phyloP scores from a whole-genome alignment of 2,329 filamentous ascomycete genomes.

The Didymella sp. region DNA sequence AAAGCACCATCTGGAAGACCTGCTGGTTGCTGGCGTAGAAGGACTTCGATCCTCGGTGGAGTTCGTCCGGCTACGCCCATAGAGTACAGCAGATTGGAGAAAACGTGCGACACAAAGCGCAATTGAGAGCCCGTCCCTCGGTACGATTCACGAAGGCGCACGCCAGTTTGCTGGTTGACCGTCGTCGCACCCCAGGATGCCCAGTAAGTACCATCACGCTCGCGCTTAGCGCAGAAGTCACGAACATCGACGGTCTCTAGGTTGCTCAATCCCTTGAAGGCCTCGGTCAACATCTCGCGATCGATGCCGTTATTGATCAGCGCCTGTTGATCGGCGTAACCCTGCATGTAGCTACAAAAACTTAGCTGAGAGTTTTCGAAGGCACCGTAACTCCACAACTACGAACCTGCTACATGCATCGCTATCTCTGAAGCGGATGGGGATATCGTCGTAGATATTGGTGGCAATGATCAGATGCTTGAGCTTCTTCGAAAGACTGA shows the following conservation, averaged over 20 bases:
- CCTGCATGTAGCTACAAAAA: conserved; percentile 25
- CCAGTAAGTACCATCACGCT: conserved; percentile 62
- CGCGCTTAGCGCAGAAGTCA: conserved; percentile 63
- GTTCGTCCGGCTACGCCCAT: conserved; percentile 42
- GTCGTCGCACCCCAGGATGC: conserved; percentile 62
- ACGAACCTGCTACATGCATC: conserved; percentile 18
- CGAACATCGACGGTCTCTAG: conserved; percentile 65
- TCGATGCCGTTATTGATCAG: conserved; percentile 56
- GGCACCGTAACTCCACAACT: too few species aligned
- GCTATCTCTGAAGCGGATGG: conserved; percentile 23
- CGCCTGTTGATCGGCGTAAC: conserved; percentile 31
- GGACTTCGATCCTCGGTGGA: conserved; percentile 58
- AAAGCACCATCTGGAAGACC: conserved; percentile 55
- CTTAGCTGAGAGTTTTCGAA: neutral
- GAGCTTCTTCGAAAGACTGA: conserved; percentile 49
- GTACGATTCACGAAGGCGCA: conserved; percentile 23
- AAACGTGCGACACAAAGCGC: conserved; percentile 26
- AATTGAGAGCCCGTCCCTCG: conserved; percentile 12
- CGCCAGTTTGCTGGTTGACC: conserved; percentile 47
- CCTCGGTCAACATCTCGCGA: conserved; percentile 62
- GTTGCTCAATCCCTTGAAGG: conserved; percentile 62
- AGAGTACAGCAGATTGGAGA: conserved; percentile 30
- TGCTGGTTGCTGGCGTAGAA: conserved; percentile 45
- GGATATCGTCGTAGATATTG: conserved; percentile 37
- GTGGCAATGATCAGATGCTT: conserved; percentile 61